Percentiles rank a stretch among this genome's conserved stretches.
Conservation (phyloP, 176 grass and related monocot species). For the Oryza officinalis region DNA sequence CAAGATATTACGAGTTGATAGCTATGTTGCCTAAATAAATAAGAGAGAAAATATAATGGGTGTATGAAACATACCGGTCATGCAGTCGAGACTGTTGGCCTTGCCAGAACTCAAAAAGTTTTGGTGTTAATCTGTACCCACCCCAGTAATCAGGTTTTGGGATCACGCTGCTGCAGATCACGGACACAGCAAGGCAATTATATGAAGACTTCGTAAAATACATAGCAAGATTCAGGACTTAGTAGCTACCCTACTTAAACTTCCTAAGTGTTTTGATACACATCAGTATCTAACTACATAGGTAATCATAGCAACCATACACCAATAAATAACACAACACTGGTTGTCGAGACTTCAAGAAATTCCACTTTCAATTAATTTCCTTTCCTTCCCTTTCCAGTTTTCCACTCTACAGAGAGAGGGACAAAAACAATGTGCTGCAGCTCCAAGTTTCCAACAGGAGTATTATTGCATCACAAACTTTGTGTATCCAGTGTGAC, state of each 20-base stretch:
- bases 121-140: constrained; percentile 85
- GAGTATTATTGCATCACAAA: not conserved
- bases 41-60: not conserved
- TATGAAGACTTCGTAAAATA: constrained; percentile 13
- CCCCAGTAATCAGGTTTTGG: constrained; percentile 87
- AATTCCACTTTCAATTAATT: not conserved
- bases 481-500: not conserved
- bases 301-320: not conserved
- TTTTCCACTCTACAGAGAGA: not conserved
- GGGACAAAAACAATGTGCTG: not conserved
- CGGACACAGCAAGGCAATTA: constrained; percentile 11
- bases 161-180: constrained; percentile 60
- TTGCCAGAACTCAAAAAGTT: constrained; percentile 92
- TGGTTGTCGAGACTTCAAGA: not conserved
- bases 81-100: constrained; percentile 90
- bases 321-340: not conserved
- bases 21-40: not conserved
- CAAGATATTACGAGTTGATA: constrained; percentile 5
- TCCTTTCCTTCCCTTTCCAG: not conserved
- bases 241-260: constrained; percentile 6
- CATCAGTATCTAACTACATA: not conserved
- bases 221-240: not conserved
- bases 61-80: constrained; percentile 58
- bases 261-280: not conserved
- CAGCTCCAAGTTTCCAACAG: not conserved